Evolutionary conservation across 2,329 filamentous ascomycete species (phyloP).

Genomic region (Capronia epimyces): DNA sequence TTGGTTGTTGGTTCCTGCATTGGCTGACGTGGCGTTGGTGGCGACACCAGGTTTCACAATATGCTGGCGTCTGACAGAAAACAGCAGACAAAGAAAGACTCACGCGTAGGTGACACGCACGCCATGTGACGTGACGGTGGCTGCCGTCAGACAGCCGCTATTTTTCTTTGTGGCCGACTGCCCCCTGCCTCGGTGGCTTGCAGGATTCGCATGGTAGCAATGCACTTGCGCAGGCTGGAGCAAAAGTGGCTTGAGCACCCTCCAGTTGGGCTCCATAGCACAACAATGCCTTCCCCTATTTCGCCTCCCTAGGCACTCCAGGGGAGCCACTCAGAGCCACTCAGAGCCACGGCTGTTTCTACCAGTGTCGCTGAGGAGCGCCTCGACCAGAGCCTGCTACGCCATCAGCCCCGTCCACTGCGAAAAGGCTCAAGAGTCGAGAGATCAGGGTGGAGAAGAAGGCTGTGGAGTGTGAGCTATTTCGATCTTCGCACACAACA

Average conservation of each 20-base stretch:
- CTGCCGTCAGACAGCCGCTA: not conserved
- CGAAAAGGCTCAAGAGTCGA: too few species aligned
- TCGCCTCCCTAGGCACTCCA: not conserved
- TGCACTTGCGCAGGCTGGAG: not conserved
- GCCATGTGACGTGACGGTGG: too few species aligned
- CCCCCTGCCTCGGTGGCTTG: not conserved
- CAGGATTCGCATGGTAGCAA: not conserved
- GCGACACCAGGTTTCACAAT: not conserved
- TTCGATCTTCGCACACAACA: not conserved
- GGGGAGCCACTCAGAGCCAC: not conserved
- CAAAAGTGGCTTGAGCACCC: not conserved
- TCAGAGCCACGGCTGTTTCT: too few species aligned
- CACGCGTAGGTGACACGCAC: too few species aligned
- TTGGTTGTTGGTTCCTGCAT: constrained; percentile 1
- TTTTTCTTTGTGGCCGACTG: too few species aligned
- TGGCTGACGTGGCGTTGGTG: not conserved
- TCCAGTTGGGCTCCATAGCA: not conserved
- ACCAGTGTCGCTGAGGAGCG: too few species aligned
- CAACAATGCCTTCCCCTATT: not conserved
- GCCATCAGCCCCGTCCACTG: too few species aligned
- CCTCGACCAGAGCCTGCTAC: too few species aligned
- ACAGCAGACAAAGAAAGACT: too few species aligned
- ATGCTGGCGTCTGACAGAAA: not conserved
- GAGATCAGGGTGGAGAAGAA: too few species aligned
- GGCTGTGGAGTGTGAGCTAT: not conserved